Evolutionary conservation across 1,284 basidiomycete genomes (phyloP).

Genomic region (Irpex sp.): DNA sequence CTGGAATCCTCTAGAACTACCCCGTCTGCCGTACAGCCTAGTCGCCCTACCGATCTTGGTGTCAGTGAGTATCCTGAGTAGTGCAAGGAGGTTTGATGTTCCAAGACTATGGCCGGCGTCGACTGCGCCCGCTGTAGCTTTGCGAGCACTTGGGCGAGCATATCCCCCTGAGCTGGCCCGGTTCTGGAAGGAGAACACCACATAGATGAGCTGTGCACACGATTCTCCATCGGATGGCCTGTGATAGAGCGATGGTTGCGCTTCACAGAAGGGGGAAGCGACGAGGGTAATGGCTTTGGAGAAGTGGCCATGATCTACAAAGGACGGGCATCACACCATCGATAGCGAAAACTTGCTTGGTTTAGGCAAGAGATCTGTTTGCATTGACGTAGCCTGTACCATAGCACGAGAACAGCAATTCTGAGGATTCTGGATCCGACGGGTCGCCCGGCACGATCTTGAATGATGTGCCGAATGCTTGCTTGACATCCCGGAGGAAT

Average conservation of each 20-base stretch:
- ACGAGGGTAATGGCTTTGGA: conserved; percentile 41
- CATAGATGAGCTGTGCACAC: conserved; percentile 85
- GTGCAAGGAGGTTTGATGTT: conserved; percentile 24
- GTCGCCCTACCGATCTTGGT: conserved; percentile 18
- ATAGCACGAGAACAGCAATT: conserved; percentile 75
- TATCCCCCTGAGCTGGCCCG: conserved; percentile 58
- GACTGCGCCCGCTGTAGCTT: conserved; percentile 31
- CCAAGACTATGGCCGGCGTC: conserved; percentile 46
- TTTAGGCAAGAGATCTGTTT: conserved; percentile 65
- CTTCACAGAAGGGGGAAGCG: conserved; percentile 53
- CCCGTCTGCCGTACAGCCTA: conserved; percentile 20
- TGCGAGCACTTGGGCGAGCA: conserved; percentile 23
- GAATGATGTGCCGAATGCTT: conserved; percentile 72
- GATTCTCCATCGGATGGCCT: conserved; percentile 82
- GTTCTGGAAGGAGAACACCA: conserved; percentile 86
- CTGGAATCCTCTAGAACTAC: conserved; percentile 10
- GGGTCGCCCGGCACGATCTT: conserved; percentile 46
- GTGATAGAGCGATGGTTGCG: conserved; percentile 75
- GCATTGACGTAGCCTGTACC: conserved; percentile 76
- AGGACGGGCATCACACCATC: background rate
- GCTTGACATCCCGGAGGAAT: conserved; percentile 81
- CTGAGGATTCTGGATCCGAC: conserved; percentile 42
- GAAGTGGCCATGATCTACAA: conserved; percentile 49
- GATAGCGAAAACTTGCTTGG: background rate
- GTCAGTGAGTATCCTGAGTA: conserved; percentile 24